Base-by-base conservation (phyloP, 2,329 filamentous ascomycete genomes). In the Ophiocordyceps robertsii region DNA sequence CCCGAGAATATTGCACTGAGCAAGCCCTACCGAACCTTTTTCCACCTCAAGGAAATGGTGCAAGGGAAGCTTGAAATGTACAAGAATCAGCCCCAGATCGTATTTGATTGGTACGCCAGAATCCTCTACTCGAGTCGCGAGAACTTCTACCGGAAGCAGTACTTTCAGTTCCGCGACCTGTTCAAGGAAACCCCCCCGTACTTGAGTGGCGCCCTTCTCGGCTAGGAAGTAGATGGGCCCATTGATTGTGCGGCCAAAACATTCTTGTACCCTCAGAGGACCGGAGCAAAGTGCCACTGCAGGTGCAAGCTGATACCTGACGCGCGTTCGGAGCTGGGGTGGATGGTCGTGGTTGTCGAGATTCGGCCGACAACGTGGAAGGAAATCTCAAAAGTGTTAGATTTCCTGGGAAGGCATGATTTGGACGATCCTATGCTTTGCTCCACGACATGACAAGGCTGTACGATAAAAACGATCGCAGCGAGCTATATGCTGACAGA, bases 51-150 rank as follows among this genome's bases (percentile, higher is more conserved):
- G 4, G 77, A 83, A 51, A 70, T 81, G 44, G 61, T 77, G 38
- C 63, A 63, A 14, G 66, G 70, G 37, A 67, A 72, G 41, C 37
- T 43, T 1, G 43, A 51, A 3, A 59, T 59, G 38, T 52, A 52
- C 40, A 52, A 49, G 11, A 49, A 59, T 10, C 55, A 61, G n/a
- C 57, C 61, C 17, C 52, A 61, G 1, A 65, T 64, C 4, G 54
- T 72, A 0, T 69, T 84, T 45, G 80, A 84, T 53, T 58, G 84
- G 0, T 85, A 78, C 52, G 77, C 77, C 4, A 67, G 74, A 24
- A 72, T 84, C 2, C 63, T 64, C 2, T 67, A 66, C 41, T 82
- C 80, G 0, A 69, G 63, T 42, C 70, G 80, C 0, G 73, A 80
- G 43, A 57, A 60, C 12, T 56, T 62, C 7, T 50, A 53, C 8